Conservation (phyloP, 768 basidiomycete species). For the Serendipita vermifera region DNA sequence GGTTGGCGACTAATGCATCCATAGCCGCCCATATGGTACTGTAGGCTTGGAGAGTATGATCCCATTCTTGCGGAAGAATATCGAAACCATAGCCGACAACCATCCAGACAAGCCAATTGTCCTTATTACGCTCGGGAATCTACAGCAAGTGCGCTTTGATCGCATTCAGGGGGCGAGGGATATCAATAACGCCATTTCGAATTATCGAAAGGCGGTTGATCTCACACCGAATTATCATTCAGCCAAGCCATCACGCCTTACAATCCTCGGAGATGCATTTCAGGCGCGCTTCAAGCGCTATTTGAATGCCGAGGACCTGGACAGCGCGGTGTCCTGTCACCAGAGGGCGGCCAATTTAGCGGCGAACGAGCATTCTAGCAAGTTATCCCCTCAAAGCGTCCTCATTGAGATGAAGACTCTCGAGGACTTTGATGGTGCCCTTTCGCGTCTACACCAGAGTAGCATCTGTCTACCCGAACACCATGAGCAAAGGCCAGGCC, state of each 20-base stretch:
- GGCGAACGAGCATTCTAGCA: too few relatives aligned
- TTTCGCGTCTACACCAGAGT: too few relatives aligned
- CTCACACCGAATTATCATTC: neutral
- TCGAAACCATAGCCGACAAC: neutral
- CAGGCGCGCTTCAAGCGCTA: too few relatives aligned
- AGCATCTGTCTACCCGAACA: neutral
- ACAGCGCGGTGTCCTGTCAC: too few relatives aligned
- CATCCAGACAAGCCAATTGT: too few relatives aligned
- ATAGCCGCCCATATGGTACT: too few relatives aligned
- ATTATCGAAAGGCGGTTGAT: neutral
- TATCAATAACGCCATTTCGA: neutral
- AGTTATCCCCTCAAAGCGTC: neutral
- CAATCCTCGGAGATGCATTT: neutral
- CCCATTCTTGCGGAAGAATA: neutral
- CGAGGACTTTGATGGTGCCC: neutral
- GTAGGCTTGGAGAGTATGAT: too few relatives aligned
- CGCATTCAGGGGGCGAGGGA: neutral
- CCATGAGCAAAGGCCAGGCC: neutral
- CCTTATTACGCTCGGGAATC: neutral
- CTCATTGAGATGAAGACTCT: neutral
- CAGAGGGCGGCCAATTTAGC: too few relatives aligned
- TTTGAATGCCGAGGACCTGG: too few relatives aligned
- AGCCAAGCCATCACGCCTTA: neutral
- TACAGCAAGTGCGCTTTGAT: neutral
- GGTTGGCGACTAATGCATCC: too few relatives aligned